A percentile compares a stretch with the other conserved stretches of the same genome.
These are phyloP conservation scores for Lentithecium fluviatile DNA, from an alignment of 495 filamentous ascomycete species.

Conservation along the genomic window DNA sequence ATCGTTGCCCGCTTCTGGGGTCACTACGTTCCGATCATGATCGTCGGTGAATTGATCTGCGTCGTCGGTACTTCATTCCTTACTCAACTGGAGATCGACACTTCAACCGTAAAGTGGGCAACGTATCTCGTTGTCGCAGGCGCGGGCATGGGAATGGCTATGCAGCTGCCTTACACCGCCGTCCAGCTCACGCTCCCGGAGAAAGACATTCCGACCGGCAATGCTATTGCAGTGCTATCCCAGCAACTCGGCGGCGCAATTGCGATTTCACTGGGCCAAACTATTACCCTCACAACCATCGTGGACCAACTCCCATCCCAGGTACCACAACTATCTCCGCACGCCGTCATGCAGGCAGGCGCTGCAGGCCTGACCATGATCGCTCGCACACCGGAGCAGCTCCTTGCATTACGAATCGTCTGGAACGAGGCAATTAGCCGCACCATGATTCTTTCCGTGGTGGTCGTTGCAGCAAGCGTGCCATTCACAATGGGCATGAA, in stretches of 20 bases:
- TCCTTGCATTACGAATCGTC: background rate
- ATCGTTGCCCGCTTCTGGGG: no score
- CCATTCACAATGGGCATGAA: conserved; percentile 2
- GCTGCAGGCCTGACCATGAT: background rate
- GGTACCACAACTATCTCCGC: background rate
- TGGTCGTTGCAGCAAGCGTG: background rate
- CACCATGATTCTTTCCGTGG: background rate
- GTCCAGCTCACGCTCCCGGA: background rate
- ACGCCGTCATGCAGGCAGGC: background rate
- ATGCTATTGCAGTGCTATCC: background rate
- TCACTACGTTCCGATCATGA: background rate
- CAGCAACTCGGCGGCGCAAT: background rate
- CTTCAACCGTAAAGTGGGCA: conserved; percentile 1
- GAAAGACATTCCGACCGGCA: background rate
- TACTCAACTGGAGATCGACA: background rate
- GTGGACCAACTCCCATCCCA: background rate
- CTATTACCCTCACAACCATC: background rate
- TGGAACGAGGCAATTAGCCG: background rate
- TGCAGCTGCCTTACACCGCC: background rate
- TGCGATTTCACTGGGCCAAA: background rate
- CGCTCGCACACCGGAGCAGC: background rate
- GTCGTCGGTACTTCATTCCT: background rate
- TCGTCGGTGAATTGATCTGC: background rate
- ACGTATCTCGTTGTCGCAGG: background rate
- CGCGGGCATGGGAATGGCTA: conserved; percentile 2